A percentile compares a stretch with the other conserved stretches of the same genome.
Evolutionary conservation across 495 filamentous ascomycete species (phyloP).

Genomic region (Copromyces sp.): DNA sequence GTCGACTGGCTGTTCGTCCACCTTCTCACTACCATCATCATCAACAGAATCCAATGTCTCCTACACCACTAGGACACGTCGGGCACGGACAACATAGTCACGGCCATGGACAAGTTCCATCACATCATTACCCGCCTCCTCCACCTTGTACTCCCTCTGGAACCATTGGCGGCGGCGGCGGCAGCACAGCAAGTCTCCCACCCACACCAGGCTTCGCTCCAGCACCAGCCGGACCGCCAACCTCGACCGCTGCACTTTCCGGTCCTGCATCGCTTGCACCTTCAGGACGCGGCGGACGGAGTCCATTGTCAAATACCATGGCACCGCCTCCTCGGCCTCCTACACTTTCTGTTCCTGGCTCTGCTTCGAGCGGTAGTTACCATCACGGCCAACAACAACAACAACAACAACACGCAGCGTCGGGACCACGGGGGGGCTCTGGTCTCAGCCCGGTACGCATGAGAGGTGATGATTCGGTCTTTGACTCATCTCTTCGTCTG

Average conservation of each 20-base stretch:
- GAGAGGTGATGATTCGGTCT: constrained; percentile 6
- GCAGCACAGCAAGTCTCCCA: background rate
- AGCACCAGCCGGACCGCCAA: background rate
- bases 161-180: background rate
- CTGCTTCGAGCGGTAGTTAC: background rate
- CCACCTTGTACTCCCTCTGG: background rate
- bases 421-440: too few species aligned
- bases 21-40: background rate
- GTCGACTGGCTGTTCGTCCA: background rate
- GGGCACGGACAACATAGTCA: background rate
- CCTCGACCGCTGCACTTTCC: background rate
- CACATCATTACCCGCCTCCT: background rate
- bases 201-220: background rate
- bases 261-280: background rate
- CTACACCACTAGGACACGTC: background rate
- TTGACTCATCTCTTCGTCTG: constrained; percentile 40
- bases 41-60: background rate
- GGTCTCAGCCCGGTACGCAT: background rate
- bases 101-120: background rate
- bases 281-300: background rate
- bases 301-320: background rate
- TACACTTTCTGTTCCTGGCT: background rate
- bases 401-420: background rate
- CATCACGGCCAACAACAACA: background rate
- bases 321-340: background rate